These are phyloP conservation scores for Cystofilobasidium capitatum DNA, from an alignment of 768 basidiomycete genomes.

Conservation along the genomic window DNA sequence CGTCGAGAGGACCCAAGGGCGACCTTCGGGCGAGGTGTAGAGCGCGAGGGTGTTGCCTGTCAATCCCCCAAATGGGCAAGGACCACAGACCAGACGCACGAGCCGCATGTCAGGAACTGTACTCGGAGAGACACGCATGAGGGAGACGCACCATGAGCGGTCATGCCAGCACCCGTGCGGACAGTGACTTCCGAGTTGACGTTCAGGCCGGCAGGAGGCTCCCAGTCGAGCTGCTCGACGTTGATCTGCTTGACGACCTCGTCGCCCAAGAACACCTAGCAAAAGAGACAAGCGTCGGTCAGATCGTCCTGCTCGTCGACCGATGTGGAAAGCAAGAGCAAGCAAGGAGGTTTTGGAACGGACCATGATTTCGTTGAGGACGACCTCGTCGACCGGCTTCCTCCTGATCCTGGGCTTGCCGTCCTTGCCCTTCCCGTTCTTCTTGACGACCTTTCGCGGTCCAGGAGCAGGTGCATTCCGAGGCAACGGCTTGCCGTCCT, in stretches of 20 bases:
- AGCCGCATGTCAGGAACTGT: neutral
- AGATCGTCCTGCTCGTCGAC: too few relatives aligned
- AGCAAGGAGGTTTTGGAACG: neutral
- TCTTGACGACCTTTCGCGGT: neutral
- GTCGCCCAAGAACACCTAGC: conserved; percentile 7
- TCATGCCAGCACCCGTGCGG: neutral
- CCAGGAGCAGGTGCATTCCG: neutral
- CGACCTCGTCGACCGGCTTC: conserved; percentile 16
- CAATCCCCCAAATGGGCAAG: neutral
- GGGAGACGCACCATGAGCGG: neutral
- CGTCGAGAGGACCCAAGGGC: conserved; percentile 63
- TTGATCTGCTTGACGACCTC: neutral
- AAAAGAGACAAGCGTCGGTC: neutral
- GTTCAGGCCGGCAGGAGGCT: conserved; percentile 2
- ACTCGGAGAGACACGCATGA: neutral
- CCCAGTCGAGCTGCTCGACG: conserved; percentile 2
- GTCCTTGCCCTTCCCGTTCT: neutral
- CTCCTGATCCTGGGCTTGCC: neutral
- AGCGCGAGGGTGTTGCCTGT: conserved; percentile 14
- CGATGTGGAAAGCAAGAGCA: neutral
- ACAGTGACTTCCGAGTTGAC: neutral
- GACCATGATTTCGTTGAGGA: conserved; percentile 19
- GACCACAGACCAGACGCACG: neutral
- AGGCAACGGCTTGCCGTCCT: neutral
- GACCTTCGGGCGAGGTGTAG: neutral